These are phyloP conservation scores for Debaryomyces fabryi DNA, from an alignment of 1,139 yeast species.

Conservation along the genomic window DNA sequence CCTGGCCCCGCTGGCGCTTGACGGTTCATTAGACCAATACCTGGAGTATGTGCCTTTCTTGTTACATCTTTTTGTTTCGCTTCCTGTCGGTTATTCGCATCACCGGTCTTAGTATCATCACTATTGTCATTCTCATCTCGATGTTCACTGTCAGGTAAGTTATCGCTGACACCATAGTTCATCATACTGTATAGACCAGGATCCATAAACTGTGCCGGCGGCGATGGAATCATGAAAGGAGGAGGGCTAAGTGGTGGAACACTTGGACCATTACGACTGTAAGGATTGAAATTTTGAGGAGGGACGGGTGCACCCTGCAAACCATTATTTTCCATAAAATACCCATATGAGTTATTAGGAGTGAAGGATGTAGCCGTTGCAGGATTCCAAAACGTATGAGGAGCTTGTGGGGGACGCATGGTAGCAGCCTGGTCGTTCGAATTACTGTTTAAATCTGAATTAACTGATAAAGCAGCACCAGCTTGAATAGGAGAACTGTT, in stretches of 20 bases:
- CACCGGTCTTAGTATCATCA: conserved; percentile 3
- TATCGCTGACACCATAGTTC: conserved; percentile 21
- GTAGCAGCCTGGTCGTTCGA: conserved; percentile 13
- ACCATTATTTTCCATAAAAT: conserved; percentile 30
- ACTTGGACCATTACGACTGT: conserved; percentile 16
- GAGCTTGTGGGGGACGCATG: conserved; percentile 12
- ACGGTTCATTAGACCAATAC: conserved; percentile 46
- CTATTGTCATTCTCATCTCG: conserved; percentile 8
- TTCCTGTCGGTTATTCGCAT: background rate
- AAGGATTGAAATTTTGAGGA: conserved; percentile 22
- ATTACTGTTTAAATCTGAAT: conserved; percentile 30
- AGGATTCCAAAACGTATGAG: conserved; percentile 64
- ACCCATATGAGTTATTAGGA: conserved; percentile 37
- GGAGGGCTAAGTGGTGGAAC: conserved; percentile 41
- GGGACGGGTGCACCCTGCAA: conserved; percentile 16
- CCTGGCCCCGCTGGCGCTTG: conserved; percentile 31
- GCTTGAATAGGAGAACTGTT: conserved; percentile 54
- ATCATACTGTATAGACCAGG: conserved; percentile 38
- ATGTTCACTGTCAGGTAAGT: conserved; percentile 11
- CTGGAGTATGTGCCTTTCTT: conserved; percentile 30
- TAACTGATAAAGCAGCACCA: conserved; percentile 39
- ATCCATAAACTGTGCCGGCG: conserved; percentile 40
- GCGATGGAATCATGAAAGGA: conserved; percentile 43
- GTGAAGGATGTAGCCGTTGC: conserved; percentile 63
- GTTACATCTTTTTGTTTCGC: conserved; percentile 1